A percentile compares a stretch with the other conserved stretches of the same genome.
Evolutionary conservation across 2,329 filamentous ascomycete genomes (phyloP).

Genomic region (Botryotinia convoluta): DNA sequence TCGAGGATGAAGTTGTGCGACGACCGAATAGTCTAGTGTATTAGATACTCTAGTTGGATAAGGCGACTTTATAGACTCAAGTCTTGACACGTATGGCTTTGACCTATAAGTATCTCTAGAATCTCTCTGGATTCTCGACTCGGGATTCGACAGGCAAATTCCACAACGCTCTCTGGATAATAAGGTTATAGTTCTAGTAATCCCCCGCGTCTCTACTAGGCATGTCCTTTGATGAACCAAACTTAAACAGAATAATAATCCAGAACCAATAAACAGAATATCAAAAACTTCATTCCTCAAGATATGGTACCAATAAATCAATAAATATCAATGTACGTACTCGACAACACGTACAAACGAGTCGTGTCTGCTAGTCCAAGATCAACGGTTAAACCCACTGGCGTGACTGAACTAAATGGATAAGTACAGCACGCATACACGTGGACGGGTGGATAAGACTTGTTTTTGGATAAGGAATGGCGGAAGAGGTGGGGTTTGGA

Average conservation of each 20-base stretch:
- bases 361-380: neutral
- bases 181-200: neutral
- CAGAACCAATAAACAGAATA: neutral
- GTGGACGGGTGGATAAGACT: constrained; percentile 11
- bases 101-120: neutral
- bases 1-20: neutral
- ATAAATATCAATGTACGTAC: neutral
- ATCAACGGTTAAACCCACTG: neutral
- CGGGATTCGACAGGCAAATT: neutral
- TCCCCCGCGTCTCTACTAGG: neutral
- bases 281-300: neutral
- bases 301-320: neutral
- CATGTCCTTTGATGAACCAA: neutral
- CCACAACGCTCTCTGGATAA: neutral
- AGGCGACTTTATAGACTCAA: neutral
- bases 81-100: neutral
- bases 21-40: neutral
- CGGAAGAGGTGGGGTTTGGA: neutral
- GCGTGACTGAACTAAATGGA: neutral
- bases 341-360: neutral
- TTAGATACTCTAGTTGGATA: too few relatives aligned
- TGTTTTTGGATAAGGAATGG: constrained; percentile 1
- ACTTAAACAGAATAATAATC: neutral
- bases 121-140: neutral
- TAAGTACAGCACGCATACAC: constrained; percentile 5